phyloP scores from a whole-genome alignment of 176 grass and related monocot species.

The Juncus inflexus region DNA sequence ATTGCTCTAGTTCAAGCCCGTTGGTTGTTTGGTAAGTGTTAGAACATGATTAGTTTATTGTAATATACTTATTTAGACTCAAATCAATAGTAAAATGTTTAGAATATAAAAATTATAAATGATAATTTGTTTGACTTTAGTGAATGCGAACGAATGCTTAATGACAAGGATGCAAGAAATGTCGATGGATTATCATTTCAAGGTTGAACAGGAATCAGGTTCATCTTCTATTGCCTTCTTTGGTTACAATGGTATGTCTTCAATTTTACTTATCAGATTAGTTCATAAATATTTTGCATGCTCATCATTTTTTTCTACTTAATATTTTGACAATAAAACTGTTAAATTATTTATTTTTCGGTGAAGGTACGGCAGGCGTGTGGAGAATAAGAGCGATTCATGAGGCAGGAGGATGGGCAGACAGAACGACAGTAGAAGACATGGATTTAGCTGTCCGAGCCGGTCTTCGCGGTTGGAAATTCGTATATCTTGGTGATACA shows the following conservation, averaged over 20 bases:
- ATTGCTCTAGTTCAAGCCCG: conserved; percentile 50
- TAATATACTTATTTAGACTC: too few species aligned
- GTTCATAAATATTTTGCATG: too few species aligned
- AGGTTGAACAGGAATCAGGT: conserved; percentile 48
- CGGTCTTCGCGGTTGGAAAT: conserved; percentile 39
- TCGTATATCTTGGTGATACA: conserved; percentile 31
- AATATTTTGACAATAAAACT: not conserved
- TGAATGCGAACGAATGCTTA: conserved; percentile 41
- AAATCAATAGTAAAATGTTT: too few species aligned
- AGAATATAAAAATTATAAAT: not conserved
- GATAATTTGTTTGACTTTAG: not conserved
- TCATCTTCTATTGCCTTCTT: conserved; percentile 45
- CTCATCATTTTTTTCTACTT: too few species aligned
- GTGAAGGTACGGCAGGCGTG: conserved; percentile 36
- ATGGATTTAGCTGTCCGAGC: conserved; percentile 52
- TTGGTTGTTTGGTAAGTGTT: conserved; percentile 38
- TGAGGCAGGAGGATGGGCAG: conserved; percentile 48
- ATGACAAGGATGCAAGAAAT: conserved; percentile 50
- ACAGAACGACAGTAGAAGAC: conserved; percentile 47
- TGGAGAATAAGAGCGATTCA: conserved; percentile 41
- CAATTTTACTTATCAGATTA: too few species aligned
- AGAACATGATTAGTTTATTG: too few species aligned
- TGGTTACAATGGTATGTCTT: conserved; percentile 38
- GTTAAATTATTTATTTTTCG: not conserved
- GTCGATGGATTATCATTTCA: conserved; percentile 57